Base-by-base conservation (phyloP, 164 flowering plant genomes). In the Macadamia integrifolia region DNA sequence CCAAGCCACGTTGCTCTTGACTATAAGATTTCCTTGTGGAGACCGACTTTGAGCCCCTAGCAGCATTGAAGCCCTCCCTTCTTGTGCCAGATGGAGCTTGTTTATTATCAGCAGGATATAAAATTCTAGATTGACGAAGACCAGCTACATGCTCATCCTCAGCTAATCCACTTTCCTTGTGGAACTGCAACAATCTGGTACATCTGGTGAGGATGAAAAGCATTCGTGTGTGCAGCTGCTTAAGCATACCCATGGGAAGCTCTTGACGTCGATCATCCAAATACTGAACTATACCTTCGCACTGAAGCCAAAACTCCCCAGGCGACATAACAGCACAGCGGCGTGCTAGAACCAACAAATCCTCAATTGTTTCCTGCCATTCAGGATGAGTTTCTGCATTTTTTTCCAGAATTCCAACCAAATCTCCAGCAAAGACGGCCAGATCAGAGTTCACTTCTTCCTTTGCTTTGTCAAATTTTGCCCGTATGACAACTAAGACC, bases 251-350 rank as follows among this genome's bases (percentile, higher is more conserved):
- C 80, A 88, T 87, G 6, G 96, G 92, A 59, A 91, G 88, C 69
- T 95, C 99, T 75, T 95, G 99, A 32, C 99, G 96, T 65, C 86
- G 83, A 77, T 95, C 99, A 81, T 95, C 99, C 76, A 95, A 78
- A 49, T 92, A 98, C 77, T 95, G 99, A 77, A 95, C 99, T 69
- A 95, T 95, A 70, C 98, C 85, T 80, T 95, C 99, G 82, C 99
- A 95, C 74, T 92, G 98, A 75, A 95, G 92, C 99, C 99, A 95
- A 81, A 95, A 92, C 75, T 95, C 97, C 57, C 94, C 91, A 62
- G 98, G 82, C 32, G 99, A 79, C 75, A 88, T 82, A 87, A 95
- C 79, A 31, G 96, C 96, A 86, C 99, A 95, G 17, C 89, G 88
- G 49, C 96, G 84, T 69, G 99, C 97, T 71, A 92, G 80, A 72